Evolutionary conservation across 441 rosid genomes (phyloP).

Genomic region (Gossypium trilobum): DNA sequence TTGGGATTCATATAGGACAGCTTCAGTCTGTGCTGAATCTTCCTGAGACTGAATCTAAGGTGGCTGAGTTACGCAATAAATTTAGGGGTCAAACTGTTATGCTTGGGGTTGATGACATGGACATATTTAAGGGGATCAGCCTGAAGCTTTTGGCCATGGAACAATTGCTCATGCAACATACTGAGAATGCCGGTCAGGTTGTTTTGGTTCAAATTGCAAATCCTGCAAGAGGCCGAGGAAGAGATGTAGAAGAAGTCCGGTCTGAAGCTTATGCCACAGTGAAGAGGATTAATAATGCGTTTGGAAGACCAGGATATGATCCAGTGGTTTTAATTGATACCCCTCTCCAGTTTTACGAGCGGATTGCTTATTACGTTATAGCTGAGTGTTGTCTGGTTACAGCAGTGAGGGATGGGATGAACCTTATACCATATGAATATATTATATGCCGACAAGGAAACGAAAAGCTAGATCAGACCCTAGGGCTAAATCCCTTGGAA

Average conservation of each 20-base stretch:
- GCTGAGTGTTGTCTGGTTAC: slow-evolving; percentile 89
- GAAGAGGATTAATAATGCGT: slow-evolving; percentile 51
- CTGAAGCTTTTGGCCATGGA: slow-evolving; percentile 40
- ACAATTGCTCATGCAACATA: slow-evolving; percentile 71
- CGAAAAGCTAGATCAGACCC: slow-evolving; percentile 37
- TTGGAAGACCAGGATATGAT: slow-evolving; percentile 61
- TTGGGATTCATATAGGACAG: slow-evolving; percentile 74
- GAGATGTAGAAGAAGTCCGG: slow-evolving; percentile 63
- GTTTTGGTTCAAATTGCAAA: slow-evolving; percentile 85
- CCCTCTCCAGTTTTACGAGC: slow-evolving; percentile 70
- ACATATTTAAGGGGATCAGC: slow-evolving; percentile 80
- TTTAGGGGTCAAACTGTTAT: slow-evolving; percentile 52
- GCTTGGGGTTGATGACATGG: slow-evolving; percentile 91
- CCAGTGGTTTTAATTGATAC: slow-evolving; percentile 61
- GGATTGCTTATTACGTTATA: slow-evolving; percentile 64
- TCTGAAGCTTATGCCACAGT: slow-evolving; percentile 57
- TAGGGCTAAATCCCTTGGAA: slow-evolving; percentile 36
- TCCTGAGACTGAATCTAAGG: slow-evolving; percentile 25
- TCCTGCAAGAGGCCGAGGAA: slow-evolving; percentile 85
- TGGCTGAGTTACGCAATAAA: slow-evolving; percentile 49
- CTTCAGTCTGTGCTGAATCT: slow-evolving; percentile 52
- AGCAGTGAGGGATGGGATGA: slow-evolving; percentile 88
- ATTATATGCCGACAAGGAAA: slow-evolving; percentile 73
- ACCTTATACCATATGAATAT: slow-evolving; percentile 80
- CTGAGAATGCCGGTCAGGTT: slow-evolving; percentile 49